Evolutionary conservation across 768 basidiomycete genomes (phyloP).

Genomic region (Auriscalpium vulgare): DNA sequence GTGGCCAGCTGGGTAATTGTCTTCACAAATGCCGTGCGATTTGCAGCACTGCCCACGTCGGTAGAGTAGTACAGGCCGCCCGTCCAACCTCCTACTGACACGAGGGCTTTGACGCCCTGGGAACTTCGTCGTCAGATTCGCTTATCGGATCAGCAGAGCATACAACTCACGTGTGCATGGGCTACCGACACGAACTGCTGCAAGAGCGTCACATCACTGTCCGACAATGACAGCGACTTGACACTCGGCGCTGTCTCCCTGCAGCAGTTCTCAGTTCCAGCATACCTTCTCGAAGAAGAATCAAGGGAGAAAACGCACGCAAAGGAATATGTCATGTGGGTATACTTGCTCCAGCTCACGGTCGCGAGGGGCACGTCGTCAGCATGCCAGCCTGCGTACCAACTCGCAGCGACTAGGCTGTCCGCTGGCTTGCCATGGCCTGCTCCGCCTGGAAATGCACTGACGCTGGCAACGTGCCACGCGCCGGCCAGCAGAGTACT

Average conservation of each 20-base stretch:
- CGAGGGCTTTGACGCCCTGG: slow-evolving; percentile 7
- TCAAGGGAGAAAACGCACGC: slow-evolving; percentile 55
- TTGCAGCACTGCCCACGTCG: slow-evolving; percentile 2
- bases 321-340: slow-evolving; percentile 50
- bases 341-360: slow-evolving; percentile 51
- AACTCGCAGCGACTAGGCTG: slow-evolving; percentile 37
- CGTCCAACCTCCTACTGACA: slow-evolving; percentile 11
- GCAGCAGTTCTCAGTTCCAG: background rate
- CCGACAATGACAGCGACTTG: slow-evolving; percentile 17
- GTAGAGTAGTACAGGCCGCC: slow-evolving; percentile 10
- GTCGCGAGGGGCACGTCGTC: slow-evolving; percentile 30
- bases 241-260: slow-evolving; percentile 16
- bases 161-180: slow-evolving; percentile 11
- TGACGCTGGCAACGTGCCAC: too few relatives aligned
- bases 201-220: slow-evolving; percentile 18
- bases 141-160: too few relatives aligned
- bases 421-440: background rate
- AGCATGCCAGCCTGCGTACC: slow-evolving; percentile 50
- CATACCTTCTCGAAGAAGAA: slow-evolving; percentile 29
- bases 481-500: too few relatives aligned
- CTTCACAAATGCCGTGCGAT: slow-evolving; percentile 8
- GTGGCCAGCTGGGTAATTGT: background rate
- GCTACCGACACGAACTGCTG: slow-evolving; percentile 17
- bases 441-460: background rate
- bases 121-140: background rate